Evolutionary conservation across 345 rosid species (phyloP).

Genomic region (Nephelium lappaceum): DNA sequence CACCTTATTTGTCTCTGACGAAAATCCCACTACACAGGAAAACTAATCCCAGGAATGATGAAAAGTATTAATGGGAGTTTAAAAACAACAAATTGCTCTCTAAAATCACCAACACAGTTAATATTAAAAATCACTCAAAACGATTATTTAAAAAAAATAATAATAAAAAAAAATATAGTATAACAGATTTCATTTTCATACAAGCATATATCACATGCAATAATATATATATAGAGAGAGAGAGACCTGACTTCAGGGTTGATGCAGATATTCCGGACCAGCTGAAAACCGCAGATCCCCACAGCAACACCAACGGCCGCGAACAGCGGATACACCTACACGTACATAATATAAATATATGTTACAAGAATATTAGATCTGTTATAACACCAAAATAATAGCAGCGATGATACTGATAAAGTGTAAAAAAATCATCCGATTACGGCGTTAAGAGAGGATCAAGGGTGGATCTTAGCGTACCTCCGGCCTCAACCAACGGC

Average conservation of each 20-base stretch:
- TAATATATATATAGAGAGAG: background rate
- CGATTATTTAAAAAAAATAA: background rate
- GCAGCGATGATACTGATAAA: background rate
- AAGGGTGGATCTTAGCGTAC: conserved; percentile 31
- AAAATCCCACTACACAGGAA: too few species aligned
- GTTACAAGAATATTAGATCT: background rate
- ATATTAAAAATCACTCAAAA: background rate
- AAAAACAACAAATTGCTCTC: too few species aligned
- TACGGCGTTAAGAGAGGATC: background rate
- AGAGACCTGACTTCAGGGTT: conserved; percentile 96
- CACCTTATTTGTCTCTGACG: too few species aligned
- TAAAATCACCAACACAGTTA: too few species aligned
- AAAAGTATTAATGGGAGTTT: too few species aligned
- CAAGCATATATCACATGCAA: background rate
- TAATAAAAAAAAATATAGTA: too few species aligned
- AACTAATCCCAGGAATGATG: too few species aligned
- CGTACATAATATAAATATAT: background rate
- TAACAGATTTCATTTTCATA: background rate
- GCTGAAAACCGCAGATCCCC: conserved; percentile 82
- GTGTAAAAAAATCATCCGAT: background rate
- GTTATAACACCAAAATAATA: background rate
- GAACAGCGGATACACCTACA: conserved; percentile 88
- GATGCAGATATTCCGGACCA: conserved; percentile 82
- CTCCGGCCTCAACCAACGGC: conserved; percentile 85
- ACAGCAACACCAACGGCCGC: conserved; percentile 88